A percentile compares a stretch with the other conserved stretches of the same genome.
Evolutionary conservation across 129 eudicot species (phyloP).

Genomic region (Apium graveolens): DNA sequence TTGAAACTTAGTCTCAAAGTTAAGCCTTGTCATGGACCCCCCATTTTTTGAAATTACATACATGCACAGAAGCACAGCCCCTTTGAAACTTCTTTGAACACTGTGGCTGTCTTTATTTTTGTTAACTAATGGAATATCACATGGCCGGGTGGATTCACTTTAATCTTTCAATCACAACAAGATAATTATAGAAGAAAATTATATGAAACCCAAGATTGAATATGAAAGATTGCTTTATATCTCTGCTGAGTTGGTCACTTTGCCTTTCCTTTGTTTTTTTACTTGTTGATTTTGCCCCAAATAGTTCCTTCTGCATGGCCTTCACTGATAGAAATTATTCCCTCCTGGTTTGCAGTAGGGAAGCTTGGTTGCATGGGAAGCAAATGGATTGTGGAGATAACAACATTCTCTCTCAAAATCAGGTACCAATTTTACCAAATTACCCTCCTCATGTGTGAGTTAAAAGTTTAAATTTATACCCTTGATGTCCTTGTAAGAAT

Average conservation of each 20-base stretch:
- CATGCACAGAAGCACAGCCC: slow-evolving; percentile 4
- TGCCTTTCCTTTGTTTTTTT: slow-evolving; percentile 12
- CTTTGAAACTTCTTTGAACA: slow-evolving; percentile 30
- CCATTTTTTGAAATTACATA: background rate
- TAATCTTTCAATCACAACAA: slow-evolving; percentile 15
- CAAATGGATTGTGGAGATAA: slow-evolving; percentile 40
- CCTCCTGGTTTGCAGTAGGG: slow-evolving; percentile 46
- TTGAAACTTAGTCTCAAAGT: slow-evolving; percentile 32
- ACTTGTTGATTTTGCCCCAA: slow-evolving; percentile 5
- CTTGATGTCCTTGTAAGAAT: background rate
- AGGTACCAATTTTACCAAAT: slow-evolving; percentile 43
- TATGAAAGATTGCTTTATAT: slow-evolving; percentile 35
- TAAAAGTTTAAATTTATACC: background rate
- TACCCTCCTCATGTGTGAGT: background rate
- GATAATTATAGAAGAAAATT: slow-evolving; percentile 17
- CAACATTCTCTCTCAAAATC: slow-evolving; percentile 42
- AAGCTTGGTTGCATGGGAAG: slow-evolving; percentile 83
- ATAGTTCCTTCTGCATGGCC: slow-evolving; percentile 34
- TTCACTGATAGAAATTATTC: slow-evolving; percentile 53
- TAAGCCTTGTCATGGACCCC: slow-evolving; percentile 4
- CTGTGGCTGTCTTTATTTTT: background rate
- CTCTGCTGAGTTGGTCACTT: slow-evolving; percentile 17
- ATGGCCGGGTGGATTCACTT: slow-evolving; percentile 50
- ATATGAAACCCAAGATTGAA: slow-evolving; percentile 27
- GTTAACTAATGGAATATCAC: slow-evolving; percentile 34